phyloP scores from a whole-genome alignment of 306 rosid genomes.

The Castanopsis chinensis region DNA sequence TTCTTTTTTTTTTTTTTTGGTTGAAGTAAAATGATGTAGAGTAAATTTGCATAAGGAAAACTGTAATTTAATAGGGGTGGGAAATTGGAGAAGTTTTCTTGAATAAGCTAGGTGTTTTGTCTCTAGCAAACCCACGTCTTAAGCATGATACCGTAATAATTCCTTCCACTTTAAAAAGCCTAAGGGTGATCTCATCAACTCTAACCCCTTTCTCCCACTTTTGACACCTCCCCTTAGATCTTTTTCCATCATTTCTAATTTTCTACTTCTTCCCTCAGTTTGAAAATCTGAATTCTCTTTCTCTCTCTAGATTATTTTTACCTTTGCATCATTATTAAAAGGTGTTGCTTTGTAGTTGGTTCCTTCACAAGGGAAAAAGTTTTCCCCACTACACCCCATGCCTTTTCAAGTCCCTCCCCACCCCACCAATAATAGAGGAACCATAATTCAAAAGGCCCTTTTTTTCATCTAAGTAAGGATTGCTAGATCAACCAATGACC shows the following conservation, averaged over 20 bases:
- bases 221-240: constrained; percentile 11
- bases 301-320: constrained; percentile 27
- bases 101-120: neutral
- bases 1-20: neutral
- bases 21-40: neutral
- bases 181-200: constrained; percentile 48
- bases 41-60: neutral
- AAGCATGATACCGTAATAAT: constrained; percentile 53
- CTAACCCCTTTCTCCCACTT: constrained; percentile 27
- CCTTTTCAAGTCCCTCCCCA: constrained; percentile 41
- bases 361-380: constrained; percentile 53
- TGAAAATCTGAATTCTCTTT: constrained; percentile 30
- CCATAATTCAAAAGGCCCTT: constrained; percentile 39
- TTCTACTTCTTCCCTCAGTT: constrained; percentile 36
- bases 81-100: neutral
- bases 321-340: constrained; percentile 60
- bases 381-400: constrained; percentile 34
- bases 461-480: constrained; percentile 30
- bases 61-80: too few relatives aligned
- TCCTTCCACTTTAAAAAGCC: constrained; percentile 40
- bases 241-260: constrained; percentile 32
- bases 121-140: constrained; percentile 10
- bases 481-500: constrained; percentile 34
- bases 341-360: constrained; percentile 64
- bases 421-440: constrained; percentile 54